Evolutionary conservation across 2,329 filamentous ascomycete species (phyloP).

Genomic region (Epichloe hybrida): DNA sequence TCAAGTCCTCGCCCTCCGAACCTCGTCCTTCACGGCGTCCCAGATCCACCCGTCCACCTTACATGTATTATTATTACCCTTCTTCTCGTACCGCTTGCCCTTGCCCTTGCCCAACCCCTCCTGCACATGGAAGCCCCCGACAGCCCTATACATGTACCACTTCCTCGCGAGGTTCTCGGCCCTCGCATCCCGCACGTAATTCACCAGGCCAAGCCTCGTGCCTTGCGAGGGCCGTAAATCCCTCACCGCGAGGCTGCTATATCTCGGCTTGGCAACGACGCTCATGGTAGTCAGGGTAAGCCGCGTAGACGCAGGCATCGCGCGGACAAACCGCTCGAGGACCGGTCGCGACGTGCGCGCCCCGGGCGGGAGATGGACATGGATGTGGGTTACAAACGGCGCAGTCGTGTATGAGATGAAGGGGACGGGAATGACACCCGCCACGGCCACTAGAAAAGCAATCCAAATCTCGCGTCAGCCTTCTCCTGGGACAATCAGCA

Average conservation of each 20-base stretch:
- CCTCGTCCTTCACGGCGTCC: slow-evolving; percentile 22
- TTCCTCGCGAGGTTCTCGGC: slow-evolving; percentile 20
- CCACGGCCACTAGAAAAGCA: slow-evolving; percentile 34
- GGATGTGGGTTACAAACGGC: slow-evolving; percentile 60
- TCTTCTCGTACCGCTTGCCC: slow-evolving; percentile 5
- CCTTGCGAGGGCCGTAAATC: slow-evolving; percentile 18
- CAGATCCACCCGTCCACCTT: slow-evolving; percentile 28
- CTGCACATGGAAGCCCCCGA: slow-evolving; percentile 26
- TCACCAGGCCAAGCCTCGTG: slow-evolving; percentile 25
- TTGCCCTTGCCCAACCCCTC: slow-evolving; percentile 9
- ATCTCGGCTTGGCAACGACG: slow-evolving; percentile 39
- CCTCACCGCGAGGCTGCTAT: slow-evolving; percentile 27
- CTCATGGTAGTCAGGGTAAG: slow-evolving; percentile 43
- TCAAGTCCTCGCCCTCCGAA: slow-evolving; percentile 12
- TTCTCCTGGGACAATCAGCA: too few relatives aligned
- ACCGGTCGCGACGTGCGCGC: slow-evolving; percentile 47
- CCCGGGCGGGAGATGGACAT: slow-evolving; percentile 52
- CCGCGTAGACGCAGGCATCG: slow-evolving; percentile 29
- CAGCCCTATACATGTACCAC: slow-evolving; percentile 28
- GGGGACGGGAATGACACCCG: slow-evolving; percentile 49
- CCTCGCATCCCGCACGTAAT: slow-evolving; percentile 24
- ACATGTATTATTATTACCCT: slow-evolving; percentile 13
- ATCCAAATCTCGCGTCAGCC: neutral
- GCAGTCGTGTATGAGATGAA: slow-evolving; percentile 51
- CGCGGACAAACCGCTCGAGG: slow-evolving; percentile 37